Evolutionary conservation across 2,329 filamentous ascomycete genomes (phyloP).

Genomic region (Trichoderma arundinaceum): DNA sequence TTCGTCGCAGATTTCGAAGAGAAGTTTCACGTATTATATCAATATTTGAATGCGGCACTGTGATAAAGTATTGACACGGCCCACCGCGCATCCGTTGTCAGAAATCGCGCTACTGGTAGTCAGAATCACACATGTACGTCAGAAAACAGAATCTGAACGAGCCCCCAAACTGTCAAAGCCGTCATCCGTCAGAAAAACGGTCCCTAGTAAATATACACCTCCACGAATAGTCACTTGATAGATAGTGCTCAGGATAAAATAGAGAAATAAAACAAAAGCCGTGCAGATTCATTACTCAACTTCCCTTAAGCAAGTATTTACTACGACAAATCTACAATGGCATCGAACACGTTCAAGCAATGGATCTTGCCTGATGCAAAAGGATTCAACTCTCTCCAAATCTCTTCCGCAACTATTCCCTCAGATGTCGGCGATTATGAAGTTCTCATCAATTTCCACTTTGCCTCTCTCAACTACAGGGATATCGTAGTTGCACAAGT

Average conservation of each 20-base stretch:
- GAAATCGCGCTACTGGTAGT: background rate
- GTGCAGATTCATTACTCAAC: background rate
- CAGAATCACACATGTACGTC: background rate
- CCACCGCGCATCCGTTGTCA: background rate
- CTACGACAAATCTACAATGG: background rate
- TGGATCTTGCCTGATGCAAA: background rate
- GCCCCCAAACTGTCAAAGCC: too few species aligned
- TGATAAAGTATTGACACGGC: background rate
- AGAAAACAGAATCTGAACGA: background rate
- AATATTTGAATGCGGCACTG: background rate
- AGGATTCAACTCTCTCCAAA: background rate
- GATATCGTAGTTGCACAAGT: slow-evolving; percentile 9
- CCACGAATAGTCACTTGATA: too few species aligned
- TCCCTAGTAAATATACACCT: too few species aligned
- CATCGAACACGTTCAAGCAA: background rate
- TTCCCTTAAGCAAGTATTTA: background rate
- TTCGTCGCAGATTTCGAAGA: too few species aligned
- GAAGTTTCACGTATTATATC: background rate
- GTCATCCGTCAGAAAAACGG: background rate
- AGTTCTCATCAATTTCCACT: slow-evolving; percentile 1
- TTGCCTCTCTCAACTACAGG: slow-evolving; percentile 5
- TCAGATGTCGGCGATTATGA: background rate
- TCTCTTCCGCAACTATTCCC: background rate
- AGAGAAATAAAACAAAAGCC: background rate
- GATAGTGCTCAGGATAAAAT: too few species aligned